These are phyloP conservation scores for Phalaenopsis hybrid DNA, from an alignment of 116 monocot genomes.

Conservation along the genomic window DNA sequence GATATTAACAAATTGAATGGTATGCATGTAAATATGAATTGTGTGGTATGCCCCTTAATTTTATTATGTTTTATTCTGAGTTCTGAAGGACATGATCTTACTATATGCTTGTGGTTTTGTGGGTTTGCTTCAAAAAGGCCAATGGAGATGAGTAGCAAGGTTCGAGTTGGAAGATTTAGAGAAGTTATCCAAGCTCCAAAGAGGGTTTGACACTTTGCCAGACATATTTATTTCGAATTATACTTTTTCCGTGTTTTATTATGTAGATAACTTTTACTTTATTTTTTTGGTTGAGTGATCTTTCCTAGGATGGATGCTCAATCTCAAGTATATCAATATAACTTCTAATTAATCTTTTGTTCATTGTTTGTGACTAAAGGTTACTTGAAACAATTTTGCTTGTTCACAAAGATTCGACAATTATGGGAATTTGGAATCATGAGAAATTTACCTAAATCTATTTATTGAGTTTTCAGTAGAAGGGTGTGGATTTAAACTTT, in stretches of 20 bases:
- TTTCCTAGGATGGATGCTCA: background rate
- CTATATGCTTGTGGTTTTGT: background rate
- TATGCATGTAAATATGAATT: too few relatives aligned
- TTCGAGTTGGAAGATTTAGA: constrained; percentile 51
- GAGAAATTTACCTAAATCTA: background rate
- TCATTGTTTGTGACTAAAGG: background rate
- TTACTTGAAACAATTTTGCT: background rate
- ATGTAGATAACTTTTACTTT: background rate
- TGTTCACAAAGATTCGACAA: background rate
- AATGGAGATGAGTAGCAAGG: constrained; percentile 76
- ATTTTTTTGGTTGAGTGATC: background rate
- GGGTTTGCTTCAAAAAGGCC: constrained; percentile 38
- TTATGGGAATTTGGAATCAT: background rate
- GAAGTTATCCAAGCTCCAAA: constrained; percentile 81
- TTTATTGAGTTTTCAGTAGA: background rate
- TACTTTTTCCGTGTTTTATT: background rate
- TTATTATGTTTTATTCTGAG: background rate
- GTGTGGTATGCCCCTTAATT: background rate
- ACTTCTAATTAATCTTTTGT: background rate
- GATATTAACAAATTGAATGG: too few relatives aligned
- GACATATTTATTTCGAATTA: background rate
- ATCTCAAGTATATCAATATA: background rate
- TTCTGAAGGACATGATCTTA: background rate
- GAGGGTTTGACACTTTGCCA: constrained; percentile 31
- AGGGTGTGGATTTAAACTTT: background rate